phyloP scores from a whole-genome alignment of 2,329 filamentous ascomycete species.

The Alternaria brassicae region DNA sequence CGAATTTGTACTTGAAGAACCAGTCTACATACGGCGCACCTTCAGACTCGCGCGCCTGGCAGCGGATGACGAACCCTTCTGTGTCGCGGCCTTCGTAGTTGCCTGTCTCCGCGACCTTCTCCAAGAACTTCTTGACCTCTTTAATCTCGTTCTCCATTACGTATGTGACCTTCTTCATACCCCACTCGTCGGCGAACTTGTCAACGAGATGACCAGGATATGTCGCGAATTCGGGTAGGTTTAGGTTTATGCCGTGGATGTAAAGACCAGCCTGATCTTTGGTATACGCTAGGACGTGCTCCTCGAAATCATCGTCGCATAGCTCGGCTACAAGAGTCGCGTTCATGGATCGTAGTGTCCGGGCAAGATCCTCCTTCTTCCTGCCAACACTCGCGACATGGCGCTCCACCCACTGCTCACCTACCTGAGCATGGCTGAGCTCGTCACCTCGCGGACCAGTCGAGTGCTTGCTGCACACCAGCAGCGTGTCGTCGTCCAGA shows the following conservation, averaged over 20 bases:
- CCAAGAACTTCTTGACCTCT: conserved; percentile 80
- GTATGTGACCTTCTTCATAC: conserved; percentile 87
- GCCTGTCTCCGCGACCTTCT: conserved; percentile 84
- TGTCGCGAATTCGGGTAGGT: conserved; percentile 89
- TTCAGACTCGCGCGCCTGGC: conserved; percentile 68
- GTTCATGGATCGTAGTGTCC: conserved; percentile 78
- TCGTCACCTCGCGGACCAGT: conserved; percentile 80
- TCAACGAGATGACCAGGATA: conserved; percentile 85
- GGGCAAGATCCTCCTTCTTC: conserved; percentile 78
- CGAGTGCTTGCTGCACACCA: conserved; percentile 99
- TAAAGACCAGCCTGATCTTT: conserved; percentile 87
- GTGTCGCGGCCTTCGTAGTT: conserved; percentile 90
- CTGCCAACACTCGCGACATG: conserved; percentile 81
- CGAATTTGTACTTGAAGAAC: conserved; percentile 99
- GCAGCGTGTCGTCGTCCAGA: conserved; percentile 82
- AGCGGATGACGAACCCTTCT: conserved; percentile 95
- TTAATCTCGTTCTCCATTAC: conserved; percentile 76
- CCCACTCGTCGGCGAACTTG: conserved; percentile 88
- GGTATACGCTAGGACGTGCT: conserved; percentile 91
- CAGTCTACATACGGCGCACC: conserved; percentile 76
- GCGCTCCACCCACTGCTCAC: conserved; percentile 80
- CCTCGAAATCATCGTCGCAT: conserved; percentile 94
- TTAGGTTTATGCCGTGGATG: conserved; percentile 94
- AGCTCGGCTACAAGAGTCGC: conserved; percentile 95
- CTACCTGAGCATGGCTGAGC: conserved; percentile 82